These are phyloP conservation scores for Cystobasidium ongulense DNA, from an alignment of 768 basidiomycete genomes.

Conservation along the genomic window DNA sequence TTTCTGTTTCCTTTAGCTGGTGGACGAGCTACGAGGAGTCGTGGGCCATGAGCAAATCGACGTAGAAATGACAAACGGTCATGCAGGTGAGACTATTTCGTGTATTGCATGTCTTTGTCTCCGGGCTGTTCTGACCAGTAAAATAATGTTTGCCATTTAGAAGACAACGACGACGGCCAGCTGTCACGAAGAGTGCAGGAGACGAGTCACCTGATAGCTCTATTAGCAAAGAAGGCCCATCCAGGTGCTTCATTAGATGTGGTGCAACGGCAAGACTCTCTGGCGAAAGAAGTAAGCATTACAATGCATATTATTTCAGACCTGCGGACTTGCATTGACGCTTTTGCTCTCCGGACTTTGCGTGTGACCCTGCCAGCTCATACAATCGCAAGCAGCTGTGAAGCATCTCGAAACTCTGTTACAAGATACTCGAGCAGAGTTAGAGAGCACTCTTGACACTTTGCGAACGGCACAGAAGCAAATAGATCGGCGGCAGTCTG, in stretches of 20 bases:
- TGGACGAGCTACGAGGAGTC: background rate
- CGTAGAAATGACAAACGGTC: background rate
- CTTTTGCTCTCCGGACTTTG: background rate
- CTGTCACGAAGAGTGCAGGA: background rate
- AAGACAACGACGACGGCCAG: background rate
- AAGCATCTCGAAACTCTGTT: conserved; percentile 37
- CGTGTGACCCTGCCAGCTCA: background rate
- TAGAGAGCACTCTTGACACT: conserved; percentile 34
- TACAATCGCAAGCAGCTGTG: conserved; percentile 33
- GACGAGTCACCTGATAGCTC: background rate
- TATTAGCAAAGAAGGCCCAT: background rate
- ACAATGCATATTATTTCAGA: too few species aligned
- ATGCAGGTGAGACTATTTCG: background rate
- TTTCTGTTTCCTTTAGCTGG: background rate
- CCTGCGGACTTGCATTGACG: background rate
- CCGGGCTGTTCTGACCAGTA: background rate
- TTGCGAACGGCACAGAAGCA: conserved; percentile 41
- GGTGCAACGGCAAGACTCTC: background rate
- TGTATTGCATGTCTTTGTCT: background rate
- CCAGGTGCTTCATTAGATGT: background rate
- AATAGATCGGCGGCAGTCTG: conserved; percentile 37
- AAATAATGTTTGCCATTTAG: background rate
- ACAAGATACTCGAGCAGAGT: conserved; percentile 31
- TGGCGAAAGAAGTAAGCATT: background rate
- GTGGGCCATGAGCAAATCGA: background rate